Evolutionary conservation across 192 early-diverging fungal genomes (phyloP), one percentile per base, ranked within the genome.

Genomic region (Backusella mclennaniae): DNA sequence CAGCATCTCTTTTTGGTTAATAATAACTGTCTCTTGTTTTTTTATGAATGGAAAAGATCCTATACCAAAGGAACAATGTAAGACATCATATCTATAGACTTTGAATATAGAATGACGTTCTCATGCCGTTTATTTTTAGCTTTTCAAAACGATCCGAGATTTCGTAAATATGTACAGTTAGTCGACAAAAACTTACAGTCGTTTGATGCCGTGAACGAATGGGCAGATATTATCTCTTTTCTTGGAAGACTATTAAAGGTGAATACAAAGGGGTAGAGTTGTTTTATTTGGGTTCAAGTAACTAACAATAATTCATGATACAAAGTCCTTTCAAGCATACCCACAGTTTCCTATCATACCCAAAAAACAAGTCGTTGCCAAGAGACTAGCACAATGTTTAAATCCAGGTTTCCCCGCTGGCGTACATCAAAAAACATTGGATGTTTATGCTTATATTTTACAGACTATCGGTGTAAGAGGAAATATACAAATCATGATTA

Each of bases 191-290:
- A 92, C 69, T 79, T 98, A 69, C 92, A 94, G 78, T 92, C 93
- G n/a, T 98, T 98, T 79, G 96, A 98, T 81, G 90, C 92, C 52
- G 92, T 98, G 4, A 93, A 89, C 78, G 96, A 98, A 79, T 98
- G 96, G 96, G 95, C 96, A 0, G 96, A 98, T 85, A 92, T 97
- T 35, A 97, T 95, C 67, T 91, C 96, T 39, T 96, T 96, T 76
- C 83, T 98, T 31, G 90, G 92, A 38, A 93, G 91, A 79, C 90
- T 98, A 14, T 86, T 92, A 73, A 92, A 91, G 79, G 93, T 93
- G 79, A 52, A 78, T 66, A 71, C 0, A 38, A 21, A 4, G 9
- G 12, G 23, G n/a, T 0, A 8, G 53, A 56, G 3, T 6, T n/a
- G 46, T 2, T 44, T 44, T 14, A 44, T 44, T 14, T 44, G 33